These are phyloP conservation scores for Fusarium tjaetaba DNA, from an alignment of 2,329 filamentous ascomycete species.

Conservation along the genomic window DNA sequence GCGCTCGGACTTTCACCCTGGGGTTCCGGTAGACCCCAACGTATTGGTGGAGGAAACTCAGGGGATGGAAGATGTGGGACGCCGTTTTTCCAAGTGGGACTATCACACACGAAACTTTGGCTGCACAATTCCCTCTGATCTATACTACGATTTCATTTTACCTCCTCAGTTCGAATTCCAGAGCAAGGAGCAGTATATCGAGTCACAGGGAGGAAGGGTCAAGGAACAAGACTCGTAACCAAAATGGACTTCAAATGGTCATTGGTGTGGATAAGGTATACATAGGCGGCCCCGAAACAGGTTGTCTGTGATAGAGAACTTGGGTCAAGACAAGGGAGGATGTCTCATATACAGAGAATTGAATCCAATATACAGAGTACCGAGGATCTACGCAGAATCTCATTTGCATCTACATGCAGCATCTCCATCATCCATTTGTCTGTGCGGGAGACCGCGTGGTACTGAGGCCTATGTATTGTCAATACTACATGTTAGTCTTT, in stretches of 20 bases:
- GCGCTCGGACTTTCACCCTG: not conserved
- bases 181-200: not conserved
- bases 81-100: fast-evolving
- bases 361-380: not conserved
- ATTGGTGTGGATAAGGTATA: not conserved
- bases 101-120: fast-evolving
- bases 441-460: not conserved
- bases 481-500: not conserved
- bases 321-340: not conserved
- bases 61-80: not conserved
- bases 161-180: not conserved
- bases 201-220: not conserved
- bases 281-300: not conserved
- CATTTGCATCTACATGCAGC: not conserved
- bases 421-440: not conserved
- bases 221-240: not conserved
- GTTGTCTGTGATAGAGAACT: not conserved
- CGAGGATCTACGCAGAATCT: not conserved
- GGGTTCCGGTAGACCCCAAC: not conserved
- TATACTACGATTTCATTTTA: not conserved
- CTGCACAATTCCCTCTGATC: fast-evolving
- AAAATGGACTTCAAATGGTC: not conserved
- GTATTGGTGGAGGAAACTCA: not conserved
- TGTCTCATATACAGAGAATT: not conserved
- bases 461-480: not conserved